Evolutionary conservation across 1,284 basidiomycete species (phyloP), one percentile per base, ranked within the genome.

Genomic region (Cryptococcus hybrid): DNA sequence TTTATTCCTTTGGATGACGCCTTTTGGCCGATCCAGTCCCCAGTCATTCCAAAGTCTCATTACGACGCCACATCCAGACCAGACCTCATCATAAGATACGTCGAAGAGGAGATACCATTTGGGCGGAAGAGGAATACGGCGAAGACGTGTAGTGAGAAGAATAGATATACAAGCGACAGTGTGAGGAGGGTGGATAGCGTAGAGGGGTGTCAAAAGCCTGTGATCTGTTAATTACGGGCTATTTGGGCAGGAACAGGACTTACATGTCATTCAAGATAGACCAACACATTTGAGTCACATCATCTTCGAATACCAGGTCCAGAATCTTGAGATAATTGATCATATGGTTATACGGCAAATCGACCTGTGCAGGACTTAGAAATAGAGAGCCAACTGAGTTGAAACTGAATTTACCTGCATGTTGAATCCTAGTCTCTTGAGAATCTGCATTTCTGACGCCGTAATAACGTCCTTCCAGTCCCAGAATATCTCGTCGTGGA

Each of bases 241-340:
- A 37, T 34, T 9, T 34, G 6, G 9, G 18, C 40, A 15, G 34
- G 36, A 34, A 11, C 49, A 40, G 30, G 36, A 47, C 37, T 3
- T 11, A 92, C 90, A 88, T 89, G 71, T 94, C 92, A 64, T 94
- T 95, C 30, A 95, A 81, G 64, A 90, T 93, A 0, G 89, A 89
- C 92, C 92, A 95, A 37, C 90, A 89, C 57, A 80, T 82, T 40
- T 85, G 84, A 61, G 88, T 87, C n/a, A 85, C 86, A 52, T 87
- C 86, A 60, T 84, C 83, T 57, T 84, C 82, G 57, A 82, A 71
- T 6, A 78, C 75, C 55, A 99, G 81, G 38, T 90, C 92, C 12
- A 99, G 84, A 30, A 97, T 85, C 59, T 92, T 86, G 63, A 97
- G 83, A 75, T 99, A 99, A 79, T 97, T 98, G 69, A 98, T 88